phyloP scores from a whole-genome alignment of 139 green algal species.

The Bryopsis sp. region DNA sequence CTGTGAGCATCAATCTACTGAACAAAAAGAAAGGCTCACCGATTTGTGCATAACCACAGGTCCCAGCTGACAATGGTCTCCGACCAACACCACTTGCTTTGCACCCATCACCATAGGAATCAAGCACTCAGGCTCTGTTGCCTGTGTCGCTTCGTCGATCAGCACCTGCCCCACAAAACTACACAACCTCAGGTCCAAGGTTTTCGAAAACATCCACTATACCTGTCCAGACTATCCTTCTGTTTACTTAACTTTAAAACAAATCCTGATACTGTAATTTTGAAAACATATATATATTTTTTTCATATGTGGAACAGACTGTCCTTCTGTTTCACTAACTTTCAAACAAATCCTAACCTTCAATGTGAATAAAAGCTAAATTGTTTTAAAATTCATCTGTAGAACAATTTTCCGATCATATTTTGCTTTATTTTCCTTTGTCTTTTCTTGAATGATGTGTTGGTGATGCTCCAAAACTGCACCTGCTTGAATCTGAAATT shows the following conservation, averaged over 20 bases:
- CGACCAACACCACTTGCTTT: conserved; percentile 91
- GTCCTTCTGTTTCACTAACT: neutral
- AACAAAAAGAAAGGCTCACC: no score
- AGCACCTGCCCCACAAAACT: conserved; percentile 52
- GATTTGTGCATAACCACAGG: conserved; percentile 80
- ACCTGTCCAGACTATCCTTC: no score
- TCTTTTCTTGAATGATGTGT: conserved; percentile 18
- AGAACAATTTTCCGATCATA: no score
- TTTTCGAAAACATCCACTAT: conserved; percentile 14
- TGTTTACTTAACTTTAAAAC: no score
- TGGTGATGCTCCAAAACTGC: neutral
- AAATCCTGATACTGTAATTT: neutral
- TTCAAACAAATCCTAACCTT: no score
- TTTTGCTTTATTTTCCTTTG: no score
- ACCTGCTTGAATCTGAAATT: conserved; percentile 83
- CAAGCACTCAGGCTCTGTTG: conserved; percentile 86
- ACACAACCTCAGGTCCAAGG: neutral
- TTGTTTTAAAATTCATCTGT: no score
- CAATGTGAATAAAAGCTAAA: no score
- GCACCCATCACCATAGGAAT: conserved; percentile 91
- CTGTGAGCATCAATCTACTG: neutral
- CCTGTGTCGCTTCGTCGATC: conserved; percentile 92
- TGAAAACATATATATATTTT: neutral
- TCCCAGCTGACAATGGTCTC: conserved; percentile 94
- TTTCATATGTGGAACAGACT: neutral